Evolutionary conservation across 345 rosid genomes (phyloP), one percentile per base, ranked within the genome.

Genomic region (Theobroma cacao): DNA sequence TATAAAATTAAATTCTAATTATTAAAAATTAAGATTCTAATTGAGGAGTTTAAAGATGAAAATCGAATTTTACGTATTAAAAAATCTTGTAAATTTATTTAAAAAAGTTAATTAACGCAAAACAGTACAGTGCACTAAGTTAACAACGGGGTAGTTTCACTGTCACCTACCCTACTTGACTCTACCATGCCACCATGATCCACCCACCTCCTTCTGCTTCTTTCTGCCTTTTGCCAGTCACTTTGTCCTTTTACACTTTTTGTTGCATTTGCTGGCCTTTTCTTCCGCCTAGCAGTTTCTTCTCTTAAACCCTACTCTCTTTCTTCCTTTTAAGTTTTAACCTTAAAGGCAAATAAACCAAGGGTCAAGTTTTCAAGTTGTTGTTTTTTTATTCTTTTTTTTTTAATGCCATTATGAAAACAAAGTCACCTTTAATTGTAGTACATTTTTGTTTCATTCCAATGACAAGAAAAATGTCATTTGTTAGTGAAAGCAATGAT

Each of bases 101-200:
- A 17, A 5, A 20, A 4, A 9, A 67, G 12, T 38, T 41, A 41
- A 67, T 67, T 67, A 68, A n/a, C 24, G 33, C 33, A 24, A 68
- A 5, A 64, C 20, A 15, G 43, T 36, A 3, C 45, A 60, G 9
- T 61, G 38, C 66, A 61, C 40, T 14, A 45, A 24, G 56, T 69
- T 45, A 69, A 75, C n/a, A 45, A 68, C 14, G 41, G 15, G 64
- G n/a, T 8, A 72, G 72, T n/a, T 34, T 75, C 50, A 7, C 60
- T 58, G 48, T 81, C 76, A 79, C 77, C 71, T 61, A 60, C 84
- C 75, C 75, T 18, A 67, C 79, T 38, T 62, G 81, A 68, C 79
- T 52, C 62, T 66, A 52, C 75, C 40, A 3, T 55, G 3, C 64
- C 80, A 75, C 78, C 82, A 61, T 61, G n/a, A 50, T 77, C 86